A percentile compares a stretch with the other conserved stretches of the same genome.
Evolutionary conservation across 305 asterid genomes (phyloP).

Genomic region (Petunia hybrid): DNA sequence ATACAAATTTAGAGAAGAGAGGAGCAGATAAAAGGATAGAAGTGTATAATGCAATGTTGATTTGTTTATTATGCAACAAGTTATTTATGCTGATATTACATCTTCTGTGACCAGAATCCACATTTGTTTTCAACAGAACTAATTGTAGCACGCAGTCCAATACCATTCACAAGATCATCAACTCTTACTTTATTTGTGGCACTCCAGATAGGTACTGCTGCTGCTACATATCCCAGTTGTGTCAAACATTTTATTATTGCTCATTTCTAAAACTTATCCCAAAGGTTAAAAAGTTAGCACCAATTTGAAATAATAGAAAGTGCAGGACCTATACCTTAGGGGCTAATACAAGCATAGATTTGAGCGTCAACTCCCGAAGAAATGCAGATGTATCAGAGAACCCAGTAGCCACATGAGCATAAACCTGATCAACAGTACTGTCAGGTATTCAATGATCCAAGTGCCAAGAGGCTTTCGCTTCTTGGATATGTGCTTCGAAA

Average conservation of each 20-base stretch:
- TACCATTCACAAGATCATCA: neutral
- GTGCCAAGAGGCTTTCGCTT: neutral
- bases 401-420: slow-evolving; percentile 94
- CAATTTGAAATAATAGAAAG: slow-evolving; percentile 8
- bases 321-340: slow-evolving; percentile 70
- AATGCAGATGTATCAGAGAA: slow-evolving; percentile 96
- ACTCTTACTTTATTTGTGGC: slow-evolving; percentile 11
- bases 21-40: slow-evolving; percentile 16
- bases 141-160: slow-evolving; percentile 15
- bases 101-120: neutral
- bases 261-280: slow-evolving; percentile 16
- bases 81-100: neutral
- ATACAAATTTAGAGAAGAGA: slow-evolving; percentile 22
- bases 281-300: neutral
- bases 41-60: neutral
- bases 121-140: neutral
- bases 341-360: slow-evolving; percentile 97
- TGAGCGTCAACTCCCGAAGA: slow-evolving; percentile 92
- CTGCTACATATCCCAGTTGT: slow-evolving; percentile 5
- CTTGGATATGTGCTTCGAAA: neutral
- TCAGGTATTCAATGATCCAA: slow-evolving; percentile 24
- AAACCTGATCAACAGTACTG: slow-evolving; percentile 61
- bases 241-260: neutral
- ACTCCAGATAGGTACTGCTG: slow-evolving; percentile 16
- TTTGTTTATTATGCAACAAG: neutral